Evolutionary conservation across 2,329 filamentous ascomycete species (phyloP).

Genomic region (Fusarium vanettenii): DNA sequence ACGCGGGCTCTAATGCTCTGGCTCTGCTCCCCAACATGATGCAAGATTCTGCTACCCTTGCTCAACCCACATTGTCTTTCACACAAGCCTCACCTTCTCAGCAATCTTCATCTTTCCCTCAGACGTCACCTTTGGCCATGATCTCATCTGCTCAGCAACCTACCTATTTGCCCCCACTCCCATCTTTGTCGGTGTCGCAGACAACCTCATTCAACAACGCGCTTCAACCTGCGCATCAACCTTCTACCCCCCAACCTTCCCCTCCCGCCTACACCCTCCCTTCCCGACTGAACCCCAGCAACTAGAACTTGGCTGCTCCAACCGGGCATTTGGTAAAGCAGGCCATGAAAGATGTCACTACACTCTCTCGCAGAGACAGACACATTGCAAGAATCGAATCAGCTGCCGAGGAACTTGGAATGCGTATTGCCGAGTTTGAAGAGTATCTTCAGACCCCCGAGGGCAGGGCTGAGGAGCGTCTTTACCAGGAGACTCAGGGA

Average conservation of each 20-base stretch:
- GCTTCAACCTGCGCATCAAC: neutral
- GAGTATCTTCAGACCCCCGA: constrained; percentile 51
- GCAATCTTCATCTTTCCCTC: neutral
- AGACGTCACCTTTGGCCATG: neutral
- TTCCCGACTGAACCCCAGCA: constrained; percentile 50
- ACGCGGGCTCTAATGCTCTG: constrained; percentile 6
- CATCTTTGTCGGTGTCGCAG: neutral
- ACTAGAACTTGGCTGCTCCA: constrained; percentile 43
- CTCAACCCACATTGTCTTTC: neutral
- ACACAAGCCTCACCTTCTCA: neutral
- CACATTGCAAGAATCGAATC: constrained; percentile 64
- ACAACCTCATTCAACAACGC: neutral
- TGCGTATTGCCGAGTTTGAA: constrained; percentile 64
- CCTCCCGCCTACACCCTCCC: constrained; percentile 20
- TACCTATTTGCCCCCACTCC: neutral
- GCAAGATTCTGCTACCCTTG: neutral
- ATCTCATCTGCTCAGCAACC: neutral
- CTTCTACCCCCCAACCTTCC: neutral
- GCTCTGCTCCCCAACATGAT: neutral
- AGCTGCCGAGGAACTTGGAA: constrained; percentile 65
- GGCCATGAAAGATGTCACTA: constrained; percentile 57
- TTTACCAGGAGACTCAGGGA: constrained; percentile 14
- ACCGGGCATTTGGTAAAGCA: constrained; percentile 45
- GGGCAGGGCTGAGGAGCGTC: constrained; percentile 40
- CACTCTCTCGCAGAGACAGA: constrained; percentile 57